These are phyloP conservation scores for Amoeboradix gromovi DNA, from an alignment of 371 early-diverging fungal genomes.

Conservation along the genomic window DNA sequence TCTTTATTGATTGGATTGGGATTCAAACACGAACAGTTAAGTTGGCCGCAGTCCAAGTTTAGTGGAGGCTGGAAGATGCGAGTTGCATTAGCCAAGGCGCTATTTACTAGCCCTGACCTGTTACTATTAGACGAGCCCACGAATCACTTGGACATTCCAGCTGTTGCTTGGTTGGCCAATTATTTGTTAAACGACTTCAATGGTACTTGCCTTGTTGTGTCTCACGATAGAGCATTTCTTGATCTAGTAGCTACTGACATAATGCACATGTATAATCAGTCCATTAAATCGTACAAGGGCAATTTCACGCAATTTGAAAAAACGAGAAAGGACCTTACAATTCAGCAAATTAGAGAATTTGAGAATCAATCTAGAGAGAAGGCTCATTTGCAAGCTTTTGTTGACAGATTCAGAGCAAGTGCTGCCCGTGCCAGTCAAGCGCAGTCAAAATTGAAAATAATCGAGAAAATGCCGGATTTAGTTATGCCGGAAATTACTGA, in stretches of 20 bases:
- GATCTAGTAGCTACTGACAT: conserved; percentile 55
- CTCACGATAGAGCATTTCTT: conserved; percentile 62
- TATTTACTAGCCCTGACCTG: conserved; percentile 78
- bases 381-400: conserved; percentile 91
- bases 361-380: conserved; percentile 92
- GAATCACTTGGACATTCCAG: conserved; percentile 64
- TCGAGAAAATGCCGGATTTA: conserved; percentile 86
- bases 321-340: conserved; percentile 17
- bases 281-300: conserved; percentile 27
- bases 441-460: conserved; percentile 92
- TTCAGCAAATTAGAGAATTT: conserved; percentile 77
- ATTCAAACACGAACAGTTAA: conserved; percentile 44
- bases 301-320: conserved; percentile 43
- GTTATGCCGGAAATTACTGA: conserved; percentile 7
- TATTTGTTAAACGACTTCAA: conserved; percentile 25
- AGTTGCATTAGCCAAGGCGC: conserved; percentile 72
- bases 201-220: conserved; percentile 43
- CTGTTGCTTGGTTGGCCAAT: conserved; percentile 85
- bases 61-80: conserved; percentile 89
- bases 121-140: conserved; percentile 96
- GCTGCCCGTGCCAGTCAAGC: conserved; percentile 93
- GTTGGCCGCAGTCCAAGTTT: conserved; percentile 55
- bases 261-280: conserved; percentile 33
- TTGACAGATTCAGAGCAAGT: conserved; percentile 92
- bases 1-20: conserved; percentile 81